Evolutionary conservation across 1,139 yeast genomes (phyloP).

Genomic region (Kazachstania sp.): DNA sequence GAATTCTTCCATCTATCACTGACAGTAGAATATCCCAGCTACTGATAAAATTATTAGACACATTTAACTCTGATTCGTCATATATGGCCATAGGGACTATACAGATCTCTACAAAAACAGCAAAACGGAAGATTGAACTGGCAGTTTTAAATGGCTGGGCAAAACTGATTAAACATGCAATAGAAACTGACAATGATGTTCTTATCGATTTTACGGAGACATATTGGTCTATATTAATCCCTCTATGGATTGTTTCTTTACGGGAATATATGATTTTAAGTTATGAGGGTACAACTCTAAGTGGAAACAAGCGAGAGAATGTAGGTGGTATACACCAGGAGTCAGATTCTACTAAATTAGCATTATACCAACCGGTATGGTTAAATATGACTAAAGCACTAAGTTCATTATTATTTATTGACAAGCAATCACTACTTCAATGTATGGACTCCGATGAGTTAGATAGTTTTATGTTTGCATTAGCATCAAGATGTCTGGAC

Average conservation of each 20-base stretch:
- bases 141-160: slow-evolving; percentile 89
- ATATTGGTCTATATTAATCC: slow-evolving; percentile 52
- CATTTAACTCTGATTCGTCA: slow-evolving; percentile 30
- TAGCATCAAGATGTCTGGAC: slow-evolving; percentile 80
- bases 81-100: slow-evolving; percentile 35
- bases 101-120: slow-evolving; percentile 35
- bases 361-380: slow-evolving; percentile 64
- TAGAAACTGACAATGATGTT: slow-evolving; percentile 32
- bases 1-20: slow-evolving; percentile 41
- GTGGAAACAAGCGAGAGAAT: slow-evolving; percentile 24
- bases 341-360: slow-evolving; percentile 34
- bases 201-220: slow-evolving; percentile 43
- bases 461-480: slow-evolving; percentile 66
- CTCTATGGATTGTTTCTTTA: slow-evolving; percentile 71
- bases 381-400: slow-evolving; percentile 69
- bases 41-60: slow-evolving; percentile 60
- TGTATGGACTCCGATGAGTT: slow-evolving; percentile 43
- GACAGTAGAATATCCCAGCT: slow-evolving; percentile 59
- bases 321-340: slow-evolving; percentile 12
- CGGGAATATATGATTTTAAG: slow-evolving; percentile 65
- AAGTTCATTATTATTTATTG: slow-evolving; percentile 53
- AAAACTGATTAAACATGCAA: slow-evolving; percentile 47
- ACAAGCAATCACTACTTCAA: slow-evolving; percentile 38
- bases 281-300: slow-evolving; percentile 34
- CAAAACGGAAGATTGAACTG: slow-evolving; percentile 56